Evolutionary conservation across 176 grass and related monocot genomes (phyloP).

Genomic region (Avena insularis): DNA sequence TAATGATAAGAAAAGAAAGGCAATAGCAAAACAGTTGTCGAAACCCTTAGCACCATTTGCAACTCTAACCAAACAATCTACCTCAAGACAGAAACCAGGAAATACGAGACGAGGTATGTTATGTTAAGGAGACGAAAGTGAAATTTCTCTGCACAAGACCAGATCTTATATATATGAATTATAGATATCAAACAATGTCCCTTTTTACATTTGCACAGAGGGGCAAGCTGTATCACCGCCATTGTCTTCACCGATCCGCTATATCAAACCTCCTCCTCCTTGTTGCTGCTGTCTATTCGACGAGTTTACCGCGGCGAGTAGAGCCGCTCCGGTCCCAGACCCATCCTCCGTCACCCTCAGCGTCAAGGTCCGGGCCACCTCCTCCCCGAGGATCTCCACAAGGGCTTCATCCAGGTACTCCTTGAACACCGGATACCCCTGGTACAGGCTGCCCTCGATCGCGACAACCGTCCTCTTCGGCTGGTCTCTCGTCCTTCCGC

Average conservation of each 20-base stretch:
- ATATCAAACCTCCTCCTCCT: conserved; percentile 48
- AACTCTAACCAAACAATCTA: neutral
- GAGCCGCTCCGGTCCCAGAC: conserved; percentile 68
- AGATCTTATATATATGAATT: conserved; percentile 78
- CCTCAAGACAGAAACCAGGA: neutral
- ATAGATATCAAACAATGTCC: conserved; percentile 79
- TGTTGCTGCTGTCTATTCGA: conserved; percentile 51
- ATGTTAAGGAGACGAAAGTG: neutral
- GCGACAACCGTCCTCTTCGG: conserved; percentile 63
- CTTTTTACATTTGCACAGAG: conserved; percentile 97
- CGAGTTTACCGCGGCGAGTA: conserved; percentile 73
- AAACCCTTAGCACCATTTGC: too few species aligned
- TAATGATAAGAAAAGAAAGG: too few species aligned
- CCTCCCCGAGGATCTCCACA: conserved; percentile 85
- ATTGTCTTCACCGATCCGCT: conserved; percentile 41
- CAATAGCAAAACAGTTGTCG: too few species aligned
- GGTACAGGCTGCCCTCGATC: conserved; percentile 75
- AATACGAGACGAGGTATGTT: neutral
- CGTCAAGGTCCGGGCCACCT: conserved; percentile 61
- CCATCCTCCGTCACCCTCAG: conserved; percentile 75
- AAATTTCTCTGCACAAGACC: conserved; percentile 59
- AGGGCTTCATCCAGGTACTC: conserved; percentile 80
- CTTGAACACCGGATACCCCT: conserved; percentile 71
- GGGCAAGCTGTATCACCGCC: conserved; percentile 55
- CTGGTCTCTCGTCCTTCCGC: conserved; percentile 54